Conservation (phyloP, 306 rosid species). For the Malus fusca region DNA sequence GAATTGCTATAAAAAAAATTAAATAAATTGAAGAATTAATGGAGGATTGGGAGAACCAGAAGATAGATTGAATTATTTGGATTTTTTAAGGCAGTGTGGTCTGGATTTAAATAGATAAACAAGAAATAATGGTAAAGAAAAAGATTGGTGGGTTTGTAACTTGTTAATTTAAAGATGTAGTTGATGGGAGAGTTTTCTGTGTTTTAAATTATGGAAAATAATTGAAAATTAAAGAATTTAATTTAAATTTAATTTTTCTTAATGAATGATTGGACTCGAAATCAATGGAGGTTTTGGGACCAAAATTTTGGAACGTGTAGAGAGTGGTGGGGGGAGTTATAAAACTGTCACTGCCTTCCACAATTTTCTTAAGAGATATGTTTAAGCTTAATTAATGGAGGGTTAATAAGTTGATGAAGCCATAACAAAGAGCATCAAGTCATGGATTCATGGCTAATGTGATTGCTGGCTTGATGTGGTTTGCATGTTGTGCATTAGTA, state of each 20-base stretch:
- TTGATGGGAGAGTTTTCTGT: neutral
- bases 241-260: neutral
- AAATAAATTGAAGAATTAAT: neutral
- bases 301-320: neutral
- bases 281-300: neutral
- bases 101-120: neutral
- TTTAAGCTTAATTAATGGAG: neutral
- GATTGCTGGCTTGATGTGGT: neutral
- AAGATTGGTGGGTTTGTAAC: neutral
- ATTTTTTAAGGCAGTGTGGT: neutral
- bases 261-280: neutral
- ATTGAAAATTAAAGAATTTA: neutral
- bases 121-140: neutral
- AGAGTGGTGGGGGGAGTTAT: neutral
- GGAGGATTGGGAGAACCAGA: neutral
- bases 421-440: neutral
- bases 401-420: neutral
- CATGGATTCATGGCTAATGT: neutral
- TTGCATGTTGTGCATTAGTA: neutral
- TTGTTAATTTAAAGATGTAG: neutral
- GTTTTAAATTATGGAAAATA: neutral
- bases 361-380: neutral
- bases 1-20: neutral
- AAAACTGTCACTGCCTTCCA: neutral
- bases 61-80: neutral